Evolutionary conservation across 306 rosid genomes (phyloP), one percentile per base, ranked within the genome.

Genomic region (Fragaria nilgerrensis): DNA sequence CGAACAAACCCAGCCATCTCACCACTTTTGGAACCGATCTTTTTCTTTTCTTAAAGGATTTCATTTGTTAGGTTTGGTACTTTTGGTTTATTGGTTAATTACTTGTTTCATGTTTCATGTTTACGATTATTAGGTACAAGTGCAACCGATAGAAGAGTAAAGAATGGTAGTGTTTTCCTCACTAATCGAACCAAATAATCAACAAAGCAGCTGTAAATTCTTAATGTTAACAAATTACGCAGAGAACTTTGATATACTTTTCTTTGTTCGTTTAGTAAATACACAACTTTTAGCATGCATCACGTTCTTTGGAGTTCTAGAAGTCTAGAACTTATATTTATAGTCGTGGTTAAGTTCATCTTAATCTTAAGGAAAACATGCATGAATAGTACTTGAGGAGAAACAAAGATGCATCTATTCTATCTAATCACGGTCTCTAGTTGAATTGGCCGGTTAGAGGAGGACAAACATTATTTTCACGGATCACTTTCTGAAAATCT

Each of bases 161-260:
- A 10, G 14, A 34, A 13, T 25, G 29, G 9, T 29, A 22, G 50
- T 36, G 67, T 69, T 68, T 43, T 44, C 43, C 14, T 32, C 52
- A 59, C 81, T 19, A 9, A 59, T 59, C 65, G 37, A 69, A 58
- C 63, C 67, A 37, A 43, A 68, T n/a, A 53, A 53, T 7, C 13
- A 53, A 22, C 9, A 55, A 68, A 39, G n/a, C 43, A 19, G 19
- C 16, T 10, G 8, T 23, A 23, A 58, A 29, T 19, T 4, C 34
- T 64, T 34, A 8, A 3, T 22, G 8, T 70, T 32, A 39, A 32
- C 16, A 17, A 29, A 71, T 25, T 47, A 29, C 6, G 27, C 23
- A 49, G 34, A 71, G 11, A 3, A 49, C 17, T 7, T 49, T 4
- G 7, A 6, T 48, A 19, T 0, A 27, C 74, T 48, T 70, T 70